A percentile compares a stretch with the other conserved stretches of the same genome.
Evolutionary conservation across 805 yeast genomes (phyloP).

Genomic region (Aciculoconidium aculeatum): DNA sequence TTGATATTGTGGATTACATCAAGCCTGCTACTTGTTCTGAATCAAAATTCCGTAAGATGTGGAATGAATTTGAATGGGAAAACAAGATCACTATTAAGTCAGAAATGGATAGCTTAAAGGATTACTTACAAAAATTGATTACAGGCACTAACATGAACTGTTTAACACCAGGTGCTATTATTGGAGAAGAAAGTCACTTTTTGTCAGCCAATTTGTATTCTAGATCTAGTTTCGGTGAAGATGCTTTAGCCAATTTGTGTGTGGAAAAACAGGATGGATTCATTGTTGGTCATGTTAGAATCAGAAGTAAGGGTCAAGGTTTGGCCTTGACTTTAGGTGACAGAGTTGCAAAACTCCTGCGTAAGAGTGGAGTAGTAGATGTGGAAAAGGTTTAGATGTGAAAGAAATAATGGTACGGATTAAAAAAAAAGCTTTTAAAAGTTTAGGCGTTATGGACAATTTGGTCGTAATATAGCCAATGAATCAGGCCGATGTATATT

Average conservation of each 20-base stretch:
- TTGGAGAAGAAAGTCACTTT: constrained; percentile 85
- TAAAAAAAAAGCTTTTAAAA: no score
- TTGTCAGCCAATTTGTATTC: constrained; percentile 92
- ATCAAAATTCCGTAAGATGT: constrained; percentile 89
- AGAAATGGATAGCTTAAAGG: constrained; percentile 58
- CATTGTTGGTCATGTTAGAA: constrained; percentile 89
- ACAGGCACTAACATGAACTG: constrained; percentile 90
- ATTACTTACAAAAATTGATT: constrained; percentile 70
- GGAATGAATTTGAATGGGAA: constrained; percentile 99
- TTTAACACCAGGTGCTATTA: constrained; percentile 86
- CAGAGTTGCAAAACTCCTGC: constrained; percentile 78
- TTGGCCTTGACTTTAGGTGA: constrained; percentile 93
- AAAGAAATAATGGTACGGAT: no score
- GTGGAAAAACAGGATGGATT: constrained; percentile 79
- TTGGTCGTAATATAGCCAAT: no score
- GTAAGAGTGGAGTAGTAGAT: constrained; percentile 18
- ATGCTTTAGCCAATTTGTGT: constrained; percentile 92
- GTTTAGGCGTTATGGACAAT: no score
- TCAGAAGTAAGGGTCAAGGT: constrained; percentile 97
- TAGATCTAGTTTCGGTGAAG: constrained; percentile 92
- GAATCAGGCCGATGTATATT: no score
- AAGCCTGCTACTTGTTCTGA: constrained; percentile 92
- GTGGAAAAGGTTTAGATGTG: no score
- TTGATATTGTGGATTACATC: constrained; percentile 95
- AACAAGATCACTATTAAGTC: constrained; percentile 89